phyloP scores from a whole-genome alignment of 192 early-diverging fungal species.

The Gonapodya prolifera region DNA sequence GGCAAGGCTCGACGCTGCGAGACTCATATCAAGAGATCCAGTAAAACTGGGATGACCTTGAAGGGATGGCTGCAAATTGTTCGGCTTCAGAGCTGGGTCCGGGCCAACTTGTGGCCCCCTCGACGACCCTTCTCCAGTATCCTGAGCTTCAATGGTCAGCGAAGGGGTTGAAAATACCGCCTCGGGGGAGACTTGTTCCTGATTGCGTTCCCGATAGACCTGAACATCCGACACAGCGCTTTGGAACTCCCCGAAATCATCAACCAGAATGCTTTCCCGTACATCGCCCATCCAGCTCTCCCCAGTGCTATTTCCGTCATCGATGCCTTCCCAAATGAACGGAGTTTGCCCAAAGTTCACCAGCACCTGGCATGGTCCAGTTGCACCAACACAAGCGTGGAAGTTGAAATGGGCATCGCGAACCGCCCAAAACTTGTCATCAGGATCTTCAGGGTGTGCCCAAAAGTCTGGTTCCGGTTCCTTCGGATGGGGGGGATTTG shows the following conservation, averaged over 20 bases:
- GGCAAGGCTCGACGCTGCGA: background rate
- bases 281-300: background rate
- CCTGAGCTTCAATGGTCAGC: background rate
- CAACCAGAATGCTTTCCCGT: background rate
- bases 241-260: background rate
- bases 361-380: background rate
- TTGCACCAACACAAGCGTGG: background rate
- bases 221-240: too few relatives aligned
- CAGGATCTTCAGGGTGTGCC: background rate
- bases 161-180: too few relatives aligned
- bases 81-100: background rate
- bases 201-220: too few relatives aligned
- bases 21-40: background rate
- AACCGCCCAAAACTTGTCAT: background rate
- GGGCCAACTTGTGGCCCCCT: background rate
- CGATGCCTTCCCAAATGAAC: background rate
- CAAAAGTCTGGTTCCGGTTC: background rate
- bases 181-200: too few relatives aligned
- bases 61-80: background rate
- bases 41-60: background rate
- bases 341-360: background rate
- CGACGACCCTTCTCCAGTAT: background rate
- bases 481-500: background rate
- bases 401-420: background rate
- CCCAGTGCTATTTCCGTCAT: background rate